phyloP scores from a whole-genome alignment of 2,329 filamentous ascomycete genomes.

The Epichloe typhina region DNA sequence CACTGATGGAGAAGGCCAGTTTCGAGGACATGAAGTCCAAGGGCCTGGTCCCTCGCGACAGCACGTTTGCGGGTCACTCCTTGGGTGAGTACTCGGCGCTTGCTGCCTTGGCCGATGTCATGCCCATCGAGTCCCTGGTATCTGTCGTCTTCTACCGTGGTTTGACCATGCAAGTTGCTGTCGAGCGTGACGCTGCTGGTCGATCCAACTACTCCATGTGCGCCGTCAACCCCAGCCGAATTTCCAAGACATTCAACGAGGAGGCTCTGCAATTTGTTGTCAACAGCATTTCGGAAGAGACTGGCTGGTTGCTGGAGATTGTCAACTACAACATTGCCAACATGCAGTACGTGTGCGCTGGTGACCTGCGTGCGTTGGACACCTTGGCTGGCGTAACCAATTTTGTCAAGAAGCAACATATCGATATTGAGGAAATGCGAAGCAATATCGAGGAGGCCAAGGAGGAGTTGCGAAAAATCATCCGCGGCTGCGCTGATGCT shows the following conservation, averaged over 20 bases:
- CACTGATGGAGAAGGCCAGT: slow-evolving; percentile 98
- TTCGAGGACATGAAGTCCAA: slow-evolving; percentile 99
- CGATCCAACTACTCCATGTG: slow-evolving; percentile 99
- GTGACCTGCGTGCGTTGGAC: slow-evolving; percentile 58
- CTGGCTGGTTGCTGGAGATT: slow-evolving; percentile 92
- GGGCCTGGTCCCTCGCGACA: slow-evolving; percentile 89
- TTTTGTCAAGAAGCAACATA: slow-evolving; percentile 91
- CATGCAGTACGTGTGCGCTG: slow-evolving; percentile 62
- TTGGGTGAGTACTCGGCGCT: slow-evolving; percentile 96
- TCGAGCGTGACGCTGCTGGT: slow-evolving; percentile 84
- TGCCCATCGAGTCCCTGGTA: slow-evolving; percentile 98
- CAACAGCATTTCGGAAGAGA: slow-evolving; percentile 86
- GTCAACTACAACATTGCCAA: slow-evolving; percentile 87
- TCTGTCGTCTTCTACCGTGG: slow-evolving; percentile 99
- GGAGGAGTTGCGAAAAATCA: slow-evolving; percentile 78
- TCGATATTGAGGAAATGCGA: slow-evolving; percentile 90
- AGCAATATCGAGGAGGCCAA: slow-evolving; percentile 85
- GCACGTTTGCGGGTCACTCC: slow-evolving; percentile 97
- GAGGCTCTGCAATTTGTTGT: slow-evolving; percentile 94
- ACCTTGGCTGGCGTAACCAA: slow-evolving; percentile 73
- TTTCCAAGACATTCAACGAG: slow-evolving; percentile 98
- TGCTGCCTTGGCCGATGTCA: slow-evolving; percentile 90
- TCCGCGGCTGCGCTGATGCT: slow-evolving; percentile 73
- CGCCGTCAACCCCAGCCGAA: slow-evolving; percentile 94
- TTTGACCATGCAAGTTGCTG: slow-evolving; percentile 97